These are phyloP conservation scores for Logfia minima DNA, from an alignment of 129 eudicot species.

Conservation along the genomic window DNA sequence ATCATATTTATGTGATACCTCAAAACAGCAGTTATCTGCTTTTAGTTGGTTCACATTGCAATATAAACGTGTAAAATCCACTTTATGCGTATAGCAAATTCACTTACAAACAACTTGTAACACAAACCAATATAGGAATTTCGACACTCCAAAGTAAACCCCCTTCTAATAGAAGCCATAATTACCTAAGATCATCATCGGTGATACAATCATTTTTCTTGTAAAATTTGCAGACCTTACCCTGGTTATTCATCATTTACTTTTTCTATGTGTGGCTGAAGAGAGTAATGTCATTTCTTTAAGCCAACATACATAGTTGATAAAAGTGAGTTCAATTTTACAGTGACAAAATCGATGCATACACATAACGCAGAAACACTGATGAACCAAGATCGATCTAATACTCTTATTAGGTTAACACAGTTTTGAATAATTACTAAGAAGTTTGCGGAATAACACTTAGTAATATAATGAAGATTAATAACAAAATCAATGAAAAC, in stretches of 20 bases:
- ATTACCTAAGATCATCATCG: neutral
- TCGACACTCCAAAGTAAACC: neutral
- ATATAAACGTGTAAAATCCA: neutral
- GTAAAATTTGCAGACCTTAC: neutral
- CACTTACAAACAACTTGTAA: neutral
- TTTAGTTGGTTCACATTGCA: neutral
- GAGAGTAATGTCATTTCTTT: neutral
- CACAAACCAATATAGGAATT: conserved; percentile 1
- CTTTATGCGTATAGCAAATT: neutral
- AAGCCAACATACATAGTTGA: neutral
- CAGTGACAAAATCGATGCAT: too few relatives aligned
- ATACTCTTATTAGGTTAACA: too few relatives aligned
- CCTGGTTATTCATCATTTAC: neutral
- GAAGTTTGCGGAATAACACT: too few relatives aligned
- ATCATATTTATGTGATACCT: neutral
- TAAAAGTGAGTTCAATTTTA: neutral
- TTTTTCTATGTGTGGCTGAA: neutral
- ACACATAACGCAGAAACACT: too few relatives aligned
- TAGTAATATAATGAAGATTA: too few relatives aligned
- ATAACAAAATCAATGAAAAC: too few relatives aligned
- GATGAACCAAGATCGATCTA: too few relatives aligned
- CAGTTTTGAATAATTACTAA: too few relatives aligned
- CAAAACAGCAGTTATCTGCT: neutral
- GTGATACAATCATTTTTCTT: neutral
- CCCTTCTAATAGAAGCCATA: neutral